Conservation (phyloP, 1,284 basidiomycete species). For the Irpex rosettiformis region DNA sequence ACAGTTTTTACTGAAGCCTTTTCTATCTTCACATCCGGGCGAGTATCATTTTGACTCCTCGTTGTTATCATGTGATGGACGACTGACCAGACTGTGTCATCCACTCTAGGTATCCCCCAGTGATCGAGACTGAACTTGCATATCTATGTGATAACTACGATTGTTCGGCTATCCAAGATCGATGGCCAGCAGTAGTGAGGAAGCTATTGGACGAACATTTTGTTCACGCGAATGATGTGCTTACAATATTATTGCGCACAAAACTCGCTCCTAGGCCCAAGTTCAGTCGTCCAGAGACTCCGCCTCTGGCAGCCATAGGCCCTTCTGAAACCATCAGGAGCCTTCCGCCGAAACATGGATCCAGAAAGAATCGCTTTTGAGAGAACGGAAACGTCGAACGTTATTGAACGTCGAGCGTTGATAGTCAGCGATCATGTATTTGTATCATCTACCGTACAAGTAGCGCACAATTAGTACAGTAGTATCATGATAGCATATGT, state of each 20-base stretch:
- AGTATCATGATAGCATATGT: constrained; percentile 14
- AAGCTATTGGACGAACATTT: not conserved
- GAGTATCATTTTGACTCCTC: not conserved
- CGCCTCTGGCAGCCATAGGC: too few species aligned
- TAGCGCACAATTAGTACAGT: not conserved
- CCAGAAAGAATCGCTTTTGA: too few species aligned
- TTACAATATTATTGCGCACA: not conserved
- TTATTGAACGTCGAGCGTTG: too few species aligned
- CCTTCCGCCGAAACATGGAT: too few species aligned
- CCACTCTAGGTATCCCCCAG: not conserved
- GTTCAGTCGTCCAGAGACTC: too few species aligned
- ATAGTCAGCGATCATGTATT: too few species aligned
- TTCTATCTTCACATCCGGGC: constrained; percentile 20
- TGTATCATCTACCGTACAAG: too few species aligned
- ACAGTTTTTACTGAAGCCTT: constrained; percentile 23
- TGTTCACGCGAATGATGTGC: not conserved
- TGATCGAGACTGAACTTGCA: not conserved
- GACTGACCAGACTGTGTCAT: not conserved
- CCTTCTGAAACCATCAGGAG: too few species aligned
- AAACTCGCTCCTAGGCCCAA: not conserved
- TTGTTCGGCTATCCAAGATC: not conserved
- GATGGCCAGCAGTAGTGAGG: not conserved
- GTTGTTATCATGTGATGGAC: too few species aligned
- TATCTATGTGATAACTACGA: not conserved
- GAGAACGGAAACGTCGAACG: too few species aligned